Evolutionary conservation across 2,329 filamentous ascomycete genomes (phyloP), one percentile per base, ranked within the genome.

Genomic region (Ophiostoma himal-ulmi): DNA sequence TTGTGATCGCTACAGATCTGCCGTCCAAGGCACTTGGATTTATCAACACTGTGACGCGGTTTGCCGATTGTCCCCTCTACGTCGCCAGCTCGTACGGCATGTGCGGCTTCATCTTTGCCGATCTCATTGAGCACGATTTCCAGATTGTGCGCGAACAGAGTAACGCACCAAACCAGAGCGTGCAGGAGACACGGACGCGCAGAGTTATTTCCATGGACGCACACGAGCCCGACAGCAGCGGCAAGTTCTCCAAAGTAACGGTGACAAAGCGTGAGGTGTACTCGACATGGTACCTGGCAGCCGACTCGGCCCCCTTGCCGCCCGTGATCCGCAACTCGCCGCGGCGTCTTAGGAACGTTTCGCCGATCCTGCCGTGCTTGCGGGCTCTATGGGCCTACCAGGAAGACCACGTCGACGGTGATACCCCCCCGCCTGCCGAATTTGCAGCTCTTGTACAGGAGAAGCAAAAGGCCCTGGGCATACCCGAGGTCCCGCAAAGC

Each of bases 81-180:
- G 93, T 93, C 11, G 91, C 93, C 48, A 90, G 89, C 68, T 88
- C 91, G 2, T 92, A 97, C 77, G 95, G 95, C 67, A 86, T 97
- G 78, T 98, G 96, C 78, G 95, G 95, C 70, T 99, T 92, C 81
- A 91, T 97, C 74, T 99, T 99, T 78, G 91, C 91, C 71, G 95
- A 99, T 78, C 85, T 99, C 30, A 93, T 97, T 75, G 86, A 89
- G 76, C 95, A 99, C 79, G 89, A 94, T 76, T 99, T 93, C 77
- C 88, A 95, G 72, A 90, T 99, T 72, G 90, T 96, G 81, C 89
- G 95, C 71, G 88, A 92, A 72, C 89, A 90, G 73, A 89, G 91
- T 71, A 98, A 98, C 77, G 77, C 86, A 26, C 89, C 88, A 0
- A 79, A 84, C 57, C 73, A 83, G 10, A 83, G 84, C 67, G 37